Evolutionary conservation across 108 stramenopile species (phyloP), one percentile per base, ranked within the genome.

Genomic region (Nitzschia putrida): DNA sequence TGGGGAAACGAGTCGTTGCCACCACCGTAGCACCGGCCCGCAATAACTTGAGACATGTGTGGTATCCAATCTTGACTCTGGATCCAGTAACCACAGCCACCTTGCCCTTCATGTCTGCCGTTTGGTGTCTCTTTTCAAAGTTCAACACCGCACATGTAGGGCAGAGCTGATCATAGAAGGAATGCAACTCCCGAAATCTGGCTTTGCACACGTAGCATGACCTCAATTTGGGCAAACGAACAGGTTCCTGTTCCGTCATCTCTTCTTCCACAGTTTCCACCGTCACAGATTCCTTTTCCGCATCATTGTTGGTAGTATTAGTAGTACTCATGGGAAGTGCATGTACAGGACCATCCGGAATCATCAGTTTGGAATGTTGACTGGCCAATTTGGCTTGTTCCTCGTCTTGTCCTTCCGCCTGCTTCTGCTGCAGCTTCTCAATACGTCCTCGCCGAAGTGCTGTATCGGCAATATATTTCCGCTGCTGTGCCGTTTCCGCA

Each of bases 131-230:
- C 60, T 96, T 96, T 11, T 76, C 53, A 71, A 73, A 96, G 79
- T 95, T 95, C 53, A 95, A 71, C 7, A 77, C 53, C 11, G 95
- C 92, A 76, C 95, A 96, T 7, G 66, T 41, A 7, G 92, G 92
- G 77, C 95, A 96, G 8, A 96, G 78, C 65, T 91, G 88, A 60
- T 93, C 95, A 76, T 96, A 96, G 63, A 96, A 96, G 56, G 81
- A 71, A 69, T 96, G 95, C 40, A 96, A 71, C 25, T 78, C 76
- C 13, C 86, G 79, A 69, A 83, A 96, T 14, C 93, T 84, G 1
- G 75, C 71, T 73, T 95, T 94, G 74, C 95, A 96, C 23, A 80
- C 75, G 71, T 96, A 96, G 77, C 95, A 96, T 0, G 93, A 91
- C 6, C 93, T 81, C 0, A 92, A 76, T 61, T 88, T 88, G 59